These are phyloP conservation scores for Buxus sempervirens DNA, from an alignment of 164 flowering plant genomes.

Conservation along the genomic window DNA sequence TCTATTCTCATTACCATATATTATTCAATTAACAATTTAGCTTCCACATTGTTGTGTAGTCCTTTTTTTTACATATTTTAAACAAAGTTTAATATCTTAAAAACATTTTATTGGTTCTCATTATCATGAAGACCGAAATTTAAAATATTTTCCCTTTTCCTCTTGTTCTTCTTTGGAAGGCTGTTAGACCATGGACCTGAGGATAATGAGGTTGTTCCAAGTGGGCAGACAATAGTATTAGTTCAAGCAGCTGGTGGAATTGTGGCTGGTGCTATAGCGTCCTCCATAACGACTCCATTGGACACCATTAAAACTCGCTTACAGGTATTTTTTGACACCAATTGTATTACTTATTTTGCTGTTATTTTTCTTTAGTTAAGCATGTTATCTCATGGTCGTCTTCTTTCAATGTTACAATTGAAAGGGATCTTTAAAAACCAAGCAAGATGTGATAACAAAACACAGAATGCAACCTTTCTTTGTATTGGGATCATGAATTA, in stretches of 20 bases:
- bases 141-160: neutral
- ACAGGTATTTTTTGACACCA: conserved; percentile 51
- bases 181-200: conserved; percentile 49
- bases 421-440: too few relatives aligned
- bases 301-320: conserved; percentile 97
- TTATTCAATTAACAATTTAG: neutral
- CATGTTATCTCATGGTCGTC: too few relatives aligned
- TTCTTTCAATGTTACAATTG: too few relatives aligned
- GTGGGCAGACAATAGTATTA: conserved; percentile 36
- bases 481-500: too few relatives aligned
- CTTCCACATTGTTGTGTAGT: neutral
- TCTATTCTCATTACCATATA: too few relatives aligned
- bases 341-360: neutral
- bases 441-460: too few relatives aligned
- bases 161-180: conserved; percentile 26
- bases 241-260: conserved; percentile 94
- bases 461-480: too few relatives aligned
- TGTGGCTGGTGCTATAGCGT: conserved; percentile 83
- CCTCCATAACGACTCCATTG: conserved; percentile 87
- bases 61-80: too few relatives aligned
- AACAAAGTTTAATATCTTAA: neutral
- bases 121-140: neutral
- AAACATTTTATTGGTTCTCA: conserved; percentile 2
- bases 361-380: too few relatives aligned
- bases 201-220: conserved; percentile 41